These are phyloP conservation scores for Puccinia sorghi DNA, from an alignment of 1,284 basidiomycete genomes.

Conservation along the genomic window DNA sequence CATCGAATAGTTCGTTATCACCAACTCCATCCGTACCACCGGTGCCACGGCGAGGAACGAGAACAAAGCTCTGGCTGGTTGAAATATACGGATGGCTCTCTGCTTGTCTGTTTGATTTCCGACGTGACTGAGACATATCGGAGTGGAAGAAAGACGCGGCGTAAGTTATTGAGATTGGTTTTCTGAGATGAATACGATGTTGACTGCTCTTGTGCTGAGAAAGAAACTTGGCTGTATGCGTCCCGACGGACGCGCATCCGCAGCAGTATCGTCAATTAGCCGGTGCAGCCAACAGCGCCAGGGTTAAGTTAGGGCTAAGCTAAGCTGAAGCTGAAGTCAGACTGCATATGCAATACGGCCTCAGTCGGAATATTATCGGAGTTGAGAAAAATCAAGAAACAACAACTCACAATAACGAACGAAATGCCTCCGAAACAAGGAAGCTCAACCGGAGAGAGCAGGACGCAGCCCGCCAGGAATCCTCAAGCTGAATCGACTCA, in stretches of 20 bases:
- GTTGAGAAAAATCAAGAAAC: not conserved
- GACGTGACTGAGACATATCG: not conserved
- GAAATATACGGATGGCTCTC: slow-evolving; percentile 10
- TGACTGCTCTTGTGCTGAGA: too few species aligned
- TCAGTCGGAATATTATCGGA: not conserved
- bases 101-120: not conserved
- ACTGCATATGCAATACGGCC: not conserved
- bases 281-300: not conserved
- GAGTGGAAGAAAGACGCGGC: not conserved
- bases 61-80: slow-evolving; percentile 29
- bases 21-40: not conserved
- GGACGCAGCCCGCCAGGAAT: not conserved
- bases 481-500: not conserved
- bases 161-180: too few species aligned
- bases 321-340: not conserved
- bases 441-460: slow-evolving; percentile 10
- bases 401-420: not conserved
- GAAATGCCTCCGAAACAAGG: slow-evolving; percentile 20
- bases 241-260: not conserved
- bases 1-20: not conserved
- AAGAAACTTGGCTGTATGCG: too few species aligned
- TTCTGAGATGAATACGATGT: too few species aligned
- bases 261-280: not conserved
- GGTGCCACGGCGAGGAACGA: not conserved
- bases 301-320: not conserved